Conservation (phyloP, 106 monocot species). For the Dioscorea zingiberensis region DNA sequence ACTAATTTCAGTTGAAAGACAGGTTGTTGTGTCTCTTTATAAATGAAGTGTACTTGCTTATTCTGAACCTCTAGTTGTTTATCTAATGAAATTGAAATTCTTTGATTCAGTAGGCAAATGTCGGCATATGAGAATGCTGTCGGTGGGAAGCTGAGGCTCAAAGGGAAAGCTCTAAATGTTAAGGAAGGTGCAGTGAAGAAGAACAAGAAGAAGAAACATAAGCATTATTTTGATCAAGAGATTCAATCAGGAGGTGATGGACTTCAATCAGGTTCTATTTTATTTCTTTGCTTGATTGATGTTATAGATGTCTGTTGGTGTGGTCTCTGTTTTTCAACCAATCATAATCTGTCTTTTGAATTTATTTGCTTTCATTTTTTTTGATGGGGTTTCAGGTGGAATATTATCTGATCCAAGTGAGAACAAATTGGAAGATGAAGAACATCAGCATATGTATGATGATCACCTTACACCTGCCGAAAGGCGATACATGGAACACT, state of each 20-base stretch:
- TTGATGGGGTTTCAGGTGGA: no score
- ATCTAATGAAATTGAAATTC: no score
- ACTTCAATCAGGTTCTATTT: no score
- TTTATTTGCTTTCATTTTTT: no score
- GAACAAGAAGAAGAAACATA: constrained; percentile 56
- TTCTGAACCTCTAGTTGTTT: no score
- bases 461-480: constrained; percentile 79
- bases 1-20: no score
- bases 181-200: constrained; percentile 73
- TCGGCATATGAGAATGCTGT: constrained; percentile 79
- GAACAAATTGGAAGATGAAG: constrained; percentile 32
- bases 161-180: constrained; percentile 85
- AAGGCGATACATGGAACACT: constrained; percentile 86
- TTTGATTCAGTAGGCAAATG: constrained; percentile 32
- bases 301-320: no score
- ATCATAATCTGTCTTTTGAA: no score
- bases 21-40: no score
- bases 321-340: no score
- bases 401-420: constrained; percentile 23
- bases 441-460: constrained; percentile 12
- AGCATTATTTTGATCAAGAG: constrained; percentile 29
- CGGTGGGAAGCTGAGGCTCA: constrained; percentile 76
- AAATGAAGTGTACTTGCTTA: no score
- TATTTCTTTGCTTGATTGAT: no score
- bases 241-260: constrained; percentile 12